A percentile compares a stretch with the other conserved stretches of the same genome.
These are phyloP conservation scores for Ciborinia camelliae DNA, from an alignment of 2,329 filamentous ascomycete genomes.

Conservation along the genomic window DNA sequence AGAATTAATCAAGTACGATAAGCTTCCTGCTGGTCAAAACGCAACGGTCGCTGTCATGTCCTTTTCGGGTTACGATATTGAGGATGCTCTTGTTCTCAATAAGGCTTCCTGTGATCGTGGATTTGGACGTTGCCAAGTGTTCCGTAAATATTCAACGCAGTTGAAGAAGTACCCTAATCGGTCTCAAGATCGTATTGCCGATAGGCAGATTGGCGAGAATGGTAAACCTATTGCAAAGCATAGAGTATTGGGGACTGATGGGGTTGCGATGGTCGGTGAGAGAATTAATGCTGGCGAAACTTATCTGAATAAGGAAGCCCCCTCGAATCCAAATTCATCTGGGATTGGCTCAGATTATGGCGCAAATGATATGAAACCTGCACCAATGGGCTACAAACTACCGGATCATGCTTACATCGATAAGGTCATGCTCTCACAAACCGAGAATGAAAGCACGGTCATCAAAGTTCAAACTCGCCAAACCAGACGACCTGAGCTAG, in stretches of 20 bases:
- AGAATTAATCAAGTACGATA: slow-evolving; percentile 94
- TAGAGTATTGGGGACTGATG: slow-evolving; percentile 75
- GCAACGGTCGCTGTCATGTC: slow-evolving; percentile 99
- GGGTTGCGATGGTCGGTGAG: slow-evolving; percentile 81
- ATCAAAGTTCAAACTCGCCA: slow-evolving; percentile 97
- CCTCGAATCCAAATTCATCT: slow-evolving; percentile 70
- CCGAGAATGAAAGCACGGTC: slow-evolving; percentile 78
- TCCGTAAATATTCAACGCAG: slow-evolving; percentile 85
- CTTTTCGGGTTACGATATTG: slow-evolving; percentile 98
- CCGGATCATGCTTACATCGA: slow-evolving; percentile 87
- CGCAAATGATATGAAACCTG: slow-evolving; percentile 60
- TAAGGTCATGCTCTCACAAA: slow-evolving; percentile 91
- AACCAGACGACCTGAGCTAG: slow-evolving; percentile 88
- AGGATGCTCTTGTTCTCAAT: slow-evolving; percentile 94
- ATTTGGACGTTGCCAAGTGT: slow-evolving; percentile 96
- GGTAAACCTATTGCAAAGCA: slow-evolving; percentile 66
- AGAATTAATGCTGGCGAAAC: slow-evolving; percentile 75
- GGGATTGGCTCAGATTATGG: slow-evolving; percentile 66
- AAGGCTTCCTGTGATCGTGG: slow-evolving; percentile 93
- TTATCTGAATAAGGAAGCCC: slow-evolving; percentile 87
- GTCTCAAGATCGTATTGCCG: slow-evolving; percentile 62
- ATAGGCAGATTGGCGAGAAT: slow-evolving; percentile 51
- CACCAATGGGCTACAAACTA: slow-evolving; percentile 74
- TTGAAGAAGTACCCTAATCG: slow-evolving; percentile 88
- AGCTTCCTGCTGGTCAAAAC: slow-evolving; percentile 93